Evolutionary conservation across 805 yeast genomes (phyloP), one percentile per base, ranked within the genome.

Genomic region (Hanseniaspora clermontiae): DNA sequence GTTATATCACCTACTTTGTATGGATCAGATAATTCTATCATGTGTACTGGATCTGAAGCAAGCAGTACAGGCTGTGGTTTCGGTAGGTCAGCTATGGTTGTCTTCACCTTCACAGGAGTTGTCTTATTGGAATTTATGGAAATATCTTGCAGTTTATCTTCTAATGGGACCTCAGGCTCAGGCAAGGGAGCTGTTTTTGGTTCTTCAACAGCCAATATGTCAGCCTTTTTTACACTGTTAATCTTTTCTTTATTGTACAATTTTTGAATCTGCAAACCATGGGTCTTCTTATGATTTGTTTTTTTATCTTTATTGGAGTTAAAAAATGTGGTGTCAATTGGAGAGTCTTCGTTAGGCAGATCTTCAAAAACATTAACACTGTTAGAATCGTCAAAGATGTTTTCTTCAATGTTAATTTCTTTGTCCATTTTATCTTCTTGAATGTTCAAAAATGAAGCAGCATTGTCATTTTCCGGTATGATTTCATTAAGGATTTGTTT

Each of bases 1-100:
- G 97, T 82, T 47, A 90, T 70, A 61, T 93, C 98, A 3, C 96
- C 96, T 5, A 93, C 90, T 66, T 87, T 88, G 61, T 82, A 77
- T 0, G 97, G 97, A 67, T 90, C 96, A 2, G 91, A 91, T 12
- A 90, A 95, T 1, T 81, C 69, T 39, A 90, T 83, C 4, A 78
- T 81, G 59, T 86, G 76, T 17, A 32, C 42, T 46, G 37, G 56
- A 51, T 57, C 51, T 19, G 32, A 29, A 24, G 32, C 17, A n/a
- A 46, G 19, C 17, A 45, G 5, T 9, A 45, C 19, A 10, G 48
- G 48, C 37, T 45, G 37, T 29, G 48, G 48, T 15, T 31, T 31
- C 4, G 48, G 48, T 9, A 45, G 2, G 7, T 45, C 37, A 14
- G 11, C 8, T 9, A 45, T 11, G 29, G 38, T 29, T 24, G n/a